Base-by-base conservation (phyloP, 441 rosid genomes). In the Flueggea neowawraea region DNA sequence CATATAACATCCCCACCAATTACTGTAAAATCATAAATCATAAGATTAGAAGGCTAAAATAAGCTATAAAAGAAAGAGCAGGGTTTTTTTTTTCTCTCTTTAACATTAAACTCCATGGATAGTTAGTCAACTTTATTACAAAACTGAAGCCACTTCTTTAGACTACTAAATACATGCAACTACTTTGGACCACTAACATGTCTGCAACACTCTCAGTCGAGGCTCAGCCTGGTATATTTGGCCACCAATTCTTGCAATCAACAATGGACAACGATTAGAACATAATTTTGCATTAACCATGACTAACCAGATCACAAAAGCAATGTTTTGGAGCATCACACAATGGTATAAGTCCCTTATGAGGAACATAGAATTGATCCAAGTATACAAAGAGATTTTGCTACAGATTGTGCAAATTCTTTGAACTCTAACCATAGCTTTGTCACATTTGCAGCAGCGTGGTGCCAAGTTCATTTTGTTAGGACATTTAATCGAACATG, bases 141-240 rank as follows among this genome's bases (percentile, higher is more conserved):
- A 36, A 5, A 36, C 41, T 36, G 9, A 36, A 36, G 9, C 41
- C 7, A 36, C 0, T 36, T 36, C 41, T 36, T 5, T 3, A 8
- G 41, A 36, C 9, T 36, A 36, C 41, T 36, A 8, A 5, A 5
- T 36, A 36, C 9, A 36, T 36, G 41, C 41, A 36, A 36, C 41
- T 36, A 36, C 41, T 36, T 36, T 36, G 41, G 41, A 36, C 41
- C 41, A 36, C 50, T 14, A 47, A 10, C 50, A 47, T 10, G 50
- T 47, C n/a, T 47, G 14, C 14, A 47, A 47, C 50, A 47, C 44
- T n/a, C 45, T 13, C 14, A 5, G 12, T 49, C 57, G 10, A 64
- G 36, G 41, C 51, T 65, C 45, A 65, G 50, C 22, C 52, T 49
- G 5, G 51, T 33, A 39, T 57, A 65, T 32, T 65, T 65, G 16